phyloP scores from a whole-genome alignment of 2,329 filamentous ascomycete genomes.

The Fusarium sacchari region DNA sequence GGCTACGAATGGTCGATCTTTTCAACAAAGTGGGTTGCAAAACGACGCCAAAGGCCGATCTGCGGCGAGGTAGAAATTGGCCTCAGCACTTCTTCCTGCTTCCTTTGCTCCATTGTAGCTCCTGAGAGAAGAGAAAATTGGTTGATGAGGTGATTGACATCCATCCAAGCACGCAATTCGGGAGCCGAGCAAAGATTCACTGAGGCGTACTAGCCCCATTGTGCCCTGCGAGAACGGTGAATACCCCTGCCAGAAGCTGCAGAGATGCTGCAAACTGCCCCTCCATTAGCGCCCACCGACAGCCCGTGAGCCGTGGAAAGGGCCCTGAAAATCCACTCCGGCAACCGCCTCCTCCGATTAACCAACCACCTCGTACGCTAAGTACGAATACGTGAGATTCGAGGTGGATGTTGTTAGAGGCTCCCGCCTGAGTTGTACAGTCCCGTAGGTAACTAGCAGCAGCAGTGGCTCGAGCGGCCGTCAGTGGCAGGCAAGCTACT shows the following conservation, averaged over 20 bases:
- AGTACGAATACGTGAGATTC: conserved; percentile 42
- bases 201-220: conserved; percentile 28
- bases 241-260: conserved; percentile 28
- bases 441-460: not conserved
- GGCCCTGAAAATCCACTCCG: conserved; percentile 38
- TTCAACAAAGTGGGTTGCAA: conserved; percentile 15
- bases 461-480: not conserved
- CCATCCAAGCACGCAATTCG: conserved; percentile 43
- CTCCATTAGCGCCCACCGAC: conserved; percentile 42
- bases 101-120: conserved; percentile 25
- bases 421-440: conserved; percentile 1
- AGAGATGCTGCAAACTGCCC: conserved; percentile 37
- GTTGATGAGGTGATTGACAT: conserved; percentile 35
- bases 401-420: conserved; percentile 18
- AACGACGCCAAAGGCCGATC: conserved; percentile 31
- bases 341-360: conserved; percentile 38
- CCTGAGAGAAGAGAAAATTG: conserved; percentile 20
- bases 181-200: conserved; percentile 34
- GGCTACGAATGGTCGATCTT: conserved; percentile 18
- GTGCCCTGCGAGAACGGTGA: conserved; percentile 35
- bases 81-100: conserved; percentile 13
- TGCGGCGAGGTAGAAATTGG: conserved; percentile 30
- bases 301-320: conserved; percentile 37
- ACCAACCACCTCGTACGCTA: conserved; percentile 28
- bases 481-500: not conserved